These are phyloP conservation scores for Ilyonectria mors-panacis DNA, from an alignment of 2,329 filamentous ascomycete species.

Conservation along the genomic window DNA sequence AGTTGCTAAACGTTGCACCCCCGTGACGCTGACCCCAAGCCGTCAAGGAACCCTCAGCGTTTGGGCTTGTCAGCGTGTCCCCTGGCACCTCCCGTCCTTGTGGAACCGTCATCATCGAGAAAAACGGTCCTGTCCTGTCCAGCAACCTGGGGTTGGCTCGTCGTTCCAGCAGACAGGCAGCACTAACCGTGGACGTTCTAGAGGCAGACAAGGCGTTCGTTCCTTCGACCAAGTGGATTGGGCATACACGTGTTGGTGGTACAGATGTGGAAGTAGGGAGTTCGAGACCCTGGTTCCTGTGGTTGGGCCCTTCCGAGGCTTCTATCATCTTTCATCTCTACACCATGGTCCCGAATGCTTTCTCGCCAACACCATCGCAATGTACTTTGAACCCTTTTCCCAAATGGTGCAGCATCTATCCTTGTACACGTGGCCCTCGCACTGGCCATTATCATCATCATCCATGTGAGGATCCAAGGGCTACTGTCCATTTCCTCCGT, in stretches of 20 bases:
- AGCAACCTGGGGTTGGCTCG: background rate
- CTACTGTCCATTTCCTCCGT: constrained; percentile 31
- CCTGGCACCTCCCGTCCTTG: constrained; percentile 14
- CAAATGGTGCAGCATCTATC: constrained; percentile 38
- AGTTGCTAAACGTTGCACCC: background rate
- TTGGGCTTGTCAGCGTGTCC: constrained; percentile 5
- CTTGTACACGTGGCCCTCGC: constrained; percentile 35
- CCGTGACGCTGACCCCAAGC: background rate
- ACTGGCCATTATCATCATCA: constrained; percentile 35
- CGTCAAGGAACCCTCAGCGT: background rate
- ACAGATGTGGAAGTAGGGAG: constrained; percentile 10
- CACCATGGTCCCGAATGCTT: constrained; percentile 1
- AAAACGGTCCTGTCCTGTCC: background rate
- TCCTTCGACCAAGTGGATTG: constrained; percentile 11
- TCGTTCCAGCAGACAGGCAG: constrained; percentile 11
- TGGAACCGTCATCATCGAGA: constrained; percentile 18
- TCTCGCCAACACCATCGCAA: constrained; percentile 13
- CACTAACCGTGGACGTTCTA: background rate
- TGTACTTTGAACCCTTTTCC: constrained; percentile 19
- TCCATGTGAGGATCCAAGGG: constrained; percentile 34
- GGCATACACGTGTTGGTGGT: background rate
- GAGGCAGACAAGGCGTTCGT: constrained; percentile 1
- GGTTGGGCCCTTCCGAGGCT: constrained; percentile 11
- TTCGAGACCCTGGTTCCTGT: constrained; percentile 14
- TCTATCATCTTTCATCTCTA: constrained; percentile 23